Conservation (phyloP, 2,329 filamentous ascomycete genomes). For the Calycina marina region DNA sequence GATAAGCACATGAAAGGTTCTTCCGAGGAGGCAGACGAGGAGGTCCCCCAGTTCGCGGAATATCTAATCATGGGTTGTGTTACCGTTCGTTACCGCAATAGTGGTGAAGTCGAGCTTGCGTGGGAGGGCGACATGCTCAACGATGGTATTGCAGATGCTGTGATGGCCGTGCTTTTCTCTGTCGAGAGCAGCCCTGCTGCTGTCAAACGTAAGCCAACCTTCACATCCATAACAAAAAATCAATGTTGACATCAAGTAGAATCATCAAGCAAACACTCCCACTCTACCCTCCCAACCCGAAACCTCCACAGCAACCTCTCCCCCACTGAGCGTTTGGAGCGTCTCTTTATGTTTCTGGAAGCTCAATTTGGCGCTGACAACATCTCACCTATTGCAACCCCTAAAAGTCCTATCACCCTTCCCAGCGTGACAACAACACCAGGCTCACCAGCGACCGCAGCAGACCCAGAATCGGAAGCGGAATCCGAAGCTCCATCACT, state of each 20-base stretch:
- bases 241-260: conserved; percentile 27
- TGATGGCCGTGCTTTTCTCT: conserved; percentile 82
- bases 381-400: conserved; percentile 57
- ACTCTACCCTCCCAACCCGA: conserved; percentile 32
- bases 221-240: conserved; percentile 6
- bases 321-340: conserved; percentile 63
- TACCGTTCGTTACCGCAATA: conserved; percentile 59
- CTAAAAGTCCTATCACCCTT: conserved; percentile 39
- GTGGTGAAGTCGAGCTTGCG: conserved; percentile 75
- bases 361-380: conserved; percentile 83
- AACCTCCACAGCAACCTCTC: conserved; percentile 64
- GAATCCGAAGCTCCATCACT: conserved; percentile 22
- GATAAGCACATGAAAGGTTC: conserved; percentile 24
- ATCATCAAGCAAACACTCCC: conserved; percentile 42
- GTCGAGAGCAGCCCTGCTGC: conserved; percentile 91
- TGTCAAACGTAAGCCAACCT: conserved; percentile 73
- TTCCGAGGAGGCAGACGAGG: conserved; percentile 47
- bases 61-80: conserved; percentile 84
- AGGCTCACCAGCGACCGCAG: conserved; percentile 3
- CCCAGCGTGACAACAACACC: conserved; percentile 22
- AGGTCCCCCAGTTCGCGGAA: conserved; percentile 39
- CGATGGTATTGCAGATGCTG: conserved; percentile 92
- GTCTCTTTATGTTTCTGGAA: conserved; percentile 91
- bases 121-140: conserved; percentile 99
- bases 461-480: conserved; percentile 8